Evolutionary conservation across 441 rosid species (phyloP), one percentile per base, ranked within the genome.

Genomic region (Aleurites moluccanus): DNA sequence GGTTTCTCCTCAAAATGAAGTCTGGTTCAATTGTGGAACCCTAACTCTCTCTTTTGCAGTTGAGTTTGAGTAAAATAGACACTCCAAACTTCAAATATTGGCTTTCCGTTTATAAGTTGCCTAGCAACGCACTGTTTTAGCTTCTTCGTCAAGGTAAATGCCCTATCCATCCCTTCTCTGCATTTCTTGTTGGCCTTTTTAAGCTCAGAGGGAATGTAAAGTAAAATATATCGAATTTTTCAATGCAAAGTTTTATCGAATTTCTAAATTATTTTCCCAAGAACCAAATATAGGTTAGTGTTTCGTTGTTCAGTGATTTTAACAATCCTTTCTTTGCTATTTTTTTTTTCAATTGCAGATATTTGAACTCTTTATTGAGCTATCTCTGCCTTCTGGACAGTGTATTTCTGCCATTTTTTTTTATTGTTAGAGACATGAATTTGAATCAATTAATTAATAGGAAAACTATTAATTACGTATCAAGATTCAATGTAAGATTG

Each of bases 391-490:
- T 73, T 63, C 25, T 35, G 35, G 13, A 49, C 4, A 18, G 15
- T 14, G 21, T 9, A 16, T 45, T 69, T 67, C 4, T 33, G 62
- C 5, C 4, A 8, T 25, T 57, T 4, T 0, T 15, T 72, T 25
- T 49, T 6, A 42, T n/a, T n/a, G 1, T 50, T 47, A 2, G 35
- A 69, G 69, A 40, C 25, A 82, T 82, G 87, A 82, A 69, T 77
- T 79, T 86, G 83, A 91, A 86, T 84, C 85, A 44, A 45, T 77
- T 92, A 10, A 74, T 84, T 10, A 83, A 83, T 69, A 78, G 86
- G 70, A 80, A 83, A 83, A 62, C 85, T 4, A 64, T 88, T 23
- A 75, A 64, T 30, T 76, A 64, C 27, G 10, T 90, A 52, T 85
- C 86, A 62, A 85, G 83, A 78, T 61, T 79, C 53, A 82, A 74